Evolutionary conservation across 495 filamentous ascomycete genomes (phyloP).

Genomic region (Pyronema omphalodes): DNA sequence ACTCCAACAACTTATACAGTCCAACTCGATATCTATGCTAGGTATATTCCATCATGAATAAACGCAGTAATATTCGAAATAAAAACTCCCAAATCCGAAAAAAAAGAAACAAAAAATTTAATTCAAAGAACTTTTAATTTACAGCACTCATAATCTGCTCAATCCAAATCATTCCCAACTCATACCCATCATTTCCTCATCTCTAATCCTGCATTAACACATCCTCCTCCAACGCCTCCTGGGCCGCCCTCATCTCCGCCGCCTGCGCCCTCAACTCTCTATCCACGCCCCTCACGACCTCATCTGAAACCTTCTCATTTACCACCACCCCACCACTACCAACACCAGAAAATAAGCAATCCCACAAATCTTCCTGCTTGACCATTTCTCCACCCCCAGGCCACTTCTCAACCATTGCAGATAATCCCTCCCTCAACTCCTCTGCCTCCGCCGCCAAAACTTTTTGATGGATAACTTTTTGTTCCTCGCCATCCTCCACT

Average conservation of each 20-base stretch:
- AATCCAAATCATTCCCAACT: no score
- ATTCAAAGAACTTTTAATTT: no score
- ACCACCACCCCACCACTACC: constrained; percentile 24
- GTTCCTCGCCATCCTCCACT: constrained; percentile 10
- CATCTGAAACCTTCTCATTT: constrained; percentile 1
- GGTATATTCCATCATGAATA: no score
- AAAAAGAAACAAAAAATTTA: not conserved
- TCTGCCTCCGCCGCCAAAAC: constrained; percentile 68
- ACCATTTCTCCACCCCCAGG: constrained; percentile 65
- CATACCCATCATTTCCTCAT: no score
- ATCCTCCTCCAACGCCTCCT: no score
- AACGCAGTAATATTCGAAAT: no score
- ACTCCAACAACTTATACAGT: no score
- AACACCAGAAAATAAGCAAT: constrained; percentile 49
- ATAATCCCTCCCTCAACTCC: constrained; percentile 52
- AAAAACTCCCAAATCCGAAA: no score
- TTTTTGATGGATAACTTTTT: constrained; percentile 32
- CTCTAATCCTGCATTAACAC: no score
- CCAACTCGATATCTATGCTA: no score
- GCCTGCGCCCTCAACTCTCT: constrained; percentile 14
- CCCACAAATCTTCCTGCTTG: constrained; percentile 65
- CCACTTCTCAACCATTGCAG: constrained; percentile 49
- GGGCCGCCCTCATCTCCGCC: constrained; percentile 2
- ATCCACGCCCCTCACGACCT: constrained; percentile 1
- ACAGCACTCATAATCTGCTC: no score